Percentiles rank a stretch among this genome's conserved stretches.
Evolutionary conservation across 2,329 filamentous ascomycete genomes (phyloP).

Genomic region (Talaromyces verruculosus): DNA sequence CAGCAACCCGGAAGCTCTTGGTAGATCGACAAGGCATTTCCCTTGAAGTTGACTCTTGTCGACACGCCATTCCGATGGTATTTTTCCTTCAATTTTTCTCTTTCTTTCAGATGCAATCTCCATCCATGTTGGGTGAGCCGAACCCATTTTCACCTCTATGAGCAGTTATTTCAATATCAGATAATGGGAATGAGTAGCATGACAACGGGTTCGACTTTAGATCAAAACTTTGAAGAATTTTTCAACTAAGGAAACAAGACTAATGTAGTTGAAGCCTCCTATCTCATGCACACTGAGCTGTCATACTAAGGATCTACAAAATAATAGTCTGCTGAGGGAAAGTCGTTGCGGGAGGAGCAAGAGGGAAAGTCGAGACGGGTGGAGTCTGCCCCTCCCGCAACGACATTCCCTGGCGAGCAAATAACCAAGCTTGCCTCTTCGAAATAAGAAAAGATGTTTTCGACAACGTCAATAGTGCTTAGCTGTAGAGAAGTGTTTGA

Average conservation of each 20-base stretch:
- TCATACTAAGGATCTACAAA: background rate
- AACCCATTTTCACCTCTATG: background rate
- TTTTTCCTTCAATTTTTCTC: background rate
- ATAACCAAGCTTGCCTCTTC: background rate
- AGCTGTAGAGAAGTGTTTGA: background rate
- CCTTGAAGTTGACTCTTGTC: background rate
- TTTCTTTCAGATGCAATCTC: conserved; percentile 10
- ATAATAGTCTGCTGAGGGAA: background rate
- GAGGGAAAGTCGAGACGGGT: conserved; percentile 12
- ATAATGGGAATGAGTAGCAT: background rate
- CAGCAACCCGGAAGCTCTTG: conserved; percentile 10
- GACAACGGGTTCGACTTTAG: background rate
- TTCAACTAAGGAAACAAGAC: background rate
- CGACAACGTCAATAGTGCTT: background rate
- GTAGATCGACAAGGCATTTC: conserved; percentile 10
- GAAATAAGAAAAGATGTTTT: background rate
- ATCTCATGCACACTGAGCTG: background rate
- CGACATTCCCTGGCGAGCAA: background rate
- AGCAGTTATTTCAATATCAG: too few species aligned
- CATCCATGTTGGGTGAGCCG: conserved; percentile 12
- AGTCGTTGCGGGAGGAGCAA: background rate
- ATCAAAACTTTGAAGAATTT: background rate
- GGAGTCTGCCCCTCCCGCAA: conserved; percentile 10
- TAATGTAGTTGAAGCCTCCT: background rate
- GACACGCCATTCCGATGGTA: conserved; percentile 17